These are phyloP conservation scores for Chlamydomonas reinhardtii DNA, from an alignment of 163 green algal species.

Conservation along the genomic window DNA sequence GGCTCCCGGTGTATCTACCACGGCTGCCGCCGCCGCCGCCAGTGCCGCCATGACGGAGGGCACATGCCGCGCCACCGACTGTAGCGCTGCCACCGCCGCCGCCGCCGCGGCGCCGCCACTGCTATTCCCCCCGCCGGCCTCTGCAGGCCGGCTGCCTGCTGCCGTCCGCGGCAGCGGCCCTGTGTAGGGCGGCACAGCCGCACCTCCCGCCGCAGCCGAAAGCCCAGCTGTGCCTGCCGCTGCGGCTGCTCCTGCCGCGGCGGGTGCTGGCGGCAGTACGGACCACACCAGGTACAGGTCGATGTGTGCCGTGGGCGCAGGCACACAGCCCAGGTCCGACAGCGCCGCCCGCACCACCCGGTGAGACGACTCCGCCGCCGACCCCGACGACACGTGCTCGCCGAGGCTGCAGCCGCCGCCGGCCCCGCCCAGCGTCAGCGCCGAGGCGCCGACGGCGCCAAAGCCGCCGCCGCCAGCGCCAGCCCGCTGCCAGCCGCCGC, in stretches of 20 bases:
- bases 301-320: constrained; percentile 1
- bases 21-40: too few species aligned
- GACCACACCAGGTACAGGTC: constrained; percentile 44
- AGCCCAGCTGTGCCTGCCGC: background rate
- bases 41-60: too few species aligned
- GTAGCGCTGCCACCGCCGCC: too few species aligned
- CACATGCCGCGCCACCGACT: too few species aligned
- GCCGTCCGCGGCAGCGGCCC: too few species aligned
- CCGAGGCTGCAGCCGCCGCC: background rate
- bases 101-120: background rate
- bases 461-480: background rate
- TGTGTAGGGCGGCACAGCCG: too few species aligned
- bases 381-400: background rate
- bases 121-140: too few species aligned
- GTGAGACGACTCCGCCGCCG: background rate
- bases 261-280: background rate
- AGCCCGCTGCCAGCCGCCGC: background rate
- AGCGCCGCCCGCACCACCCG: background rate
- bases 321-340: constrained; percentile 6
- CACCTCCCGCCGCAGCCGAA: background rate
- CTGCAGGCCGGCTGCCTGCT: too few species aligned
- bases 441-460: too few species aligned
- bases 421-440: too few species aligned
- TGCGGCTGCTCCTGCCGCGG: background rate
- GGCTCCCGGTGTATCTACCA: too few species aligned